phyloP scores from a whole-genome alignment of 2,329 filamentous ascomycete genomes.

The Fusarium sp. region DNA sequence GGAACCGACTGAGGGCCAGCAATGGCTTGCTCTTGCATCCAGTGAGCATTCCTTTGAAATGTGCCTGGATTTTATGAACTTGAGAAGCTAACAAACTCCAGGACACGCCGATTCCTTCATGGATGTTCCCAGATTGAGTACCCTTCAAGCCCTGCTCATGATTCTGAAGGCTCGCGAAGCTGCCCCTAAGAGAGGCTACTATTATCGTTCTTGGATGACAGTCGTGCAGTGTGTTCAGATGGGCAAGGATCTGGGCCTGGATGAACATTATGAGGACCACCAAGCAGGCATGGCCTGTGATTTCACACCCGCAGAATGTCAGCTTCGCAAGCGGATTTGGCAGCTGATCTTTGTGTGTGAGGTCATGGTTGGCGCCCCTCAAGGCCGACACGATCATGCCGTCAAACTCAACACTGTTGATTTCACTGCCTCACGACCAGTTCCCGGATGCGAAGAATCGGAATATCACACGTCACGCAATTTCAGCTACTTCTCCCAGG shows the following conservation, averaged over 20 bases:
- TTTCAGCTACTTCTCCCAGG: constrained; percentile 82
- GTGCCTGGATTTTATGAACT: not conserved
- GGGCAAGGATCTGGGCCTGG: constrained; percentile 89
- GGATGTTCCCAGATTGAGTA: constrained; percentile 89
- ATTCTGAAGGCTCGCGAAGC: constrained; percentile 91
- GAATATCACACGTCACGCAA: constrained; percentile 85
- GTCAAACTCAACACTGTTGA: constrained; percentile 82
- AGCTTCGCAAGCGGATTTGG: constrained; percentile 89
- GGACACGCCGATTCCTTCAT: constrained; percentile 94
- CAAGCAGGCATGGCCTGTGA: constrained; percentile 77
- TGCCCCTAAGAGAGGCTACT: constrained; percentile 93
- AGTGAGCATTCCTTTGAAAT: constrained; percentile 61
- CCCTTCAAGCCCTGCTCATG: constrained; percentile 88
- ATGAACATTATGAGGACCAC: constrained; percentile 87
- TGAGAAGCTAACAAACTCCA: constrained; percentile 51
- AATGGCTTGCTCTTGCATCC: constrained; percentile 91
- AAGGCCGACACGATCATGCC: constrained; percentile 85
- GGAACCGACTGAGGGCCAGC: constrained; percentile 84
- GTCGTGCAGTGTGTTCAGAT: constrained; percentile 92
- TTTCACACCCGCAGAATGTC: constrained; percentile 77
- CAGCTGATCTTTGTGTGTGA: constrained; percentile 88
- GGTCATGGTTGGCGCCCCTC: constrained; percentile 91
- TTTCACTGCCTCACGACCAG: constrained; percentile 71
- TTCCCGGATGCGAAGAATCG: constrained; percentile 75
- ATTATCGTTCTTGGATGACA: constrained; percentile 97